These are phyloP conservation scores for Sporormia fimetaria DNA, from an alignment of 495 filamentous ascomycete genomes.

Conservation along the genomic window DNA sequence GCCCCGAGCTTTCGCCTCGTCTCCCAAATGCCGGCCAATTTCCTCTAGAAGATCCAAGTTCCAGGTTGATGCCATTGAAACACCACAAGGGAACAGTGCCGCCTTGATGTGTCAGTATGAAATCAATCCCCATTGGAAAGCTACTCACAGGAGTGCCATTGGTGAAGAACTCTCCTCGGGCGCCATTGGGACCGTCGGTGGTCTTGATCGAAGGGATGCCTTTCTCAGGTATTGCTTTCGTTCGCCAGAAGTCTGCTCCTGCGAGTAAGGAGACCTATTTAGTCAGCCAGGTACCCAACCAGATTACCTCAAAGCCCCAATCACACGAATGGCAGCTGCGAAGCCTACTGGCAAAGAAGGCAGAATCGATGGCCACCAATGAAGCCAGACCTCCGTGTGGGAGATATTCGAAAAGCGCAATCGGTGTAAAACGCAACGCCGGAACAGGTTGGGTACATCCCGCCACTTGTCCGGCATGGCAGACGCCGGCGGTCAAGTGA, in stretches of 20 bases:
- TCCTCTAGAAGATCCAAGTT: conserved; percentile 26
- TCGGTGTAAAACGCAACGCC: too few species aligned
- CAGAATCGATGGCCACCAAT: too few species aligned
- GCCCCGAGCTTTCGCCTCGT: conserved; percentile 27
- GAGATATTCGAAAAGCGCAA: too few species aligned
- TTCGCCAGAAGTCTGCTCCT: conserved; percentile 28
- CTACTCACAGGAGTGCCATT: conserved; percentile 48
- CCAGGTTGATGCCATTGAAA: conserved; percentile 27
- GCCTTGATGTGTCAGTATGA: conserved; percentile 11
- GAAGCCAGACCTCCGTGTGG: too few species aligned
- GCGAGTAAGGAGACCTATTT: conserved; percentile 46
- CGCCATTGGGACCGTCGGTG: conserved; percentile 28
- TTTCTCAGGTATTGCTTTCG: conserved; percentile 20
- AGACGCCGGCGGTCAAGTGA: too few species aligned
- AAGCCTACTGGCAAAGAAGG: too few species aligned
- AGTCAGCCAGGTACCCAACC: conserved; percentile 10
- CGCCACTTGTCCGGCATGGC: too few species aligned
- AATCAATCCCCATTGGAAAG: background rate
- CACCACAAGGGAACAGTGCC: conserved; percentile 28
- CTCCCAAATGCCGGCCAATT: conserved; percentile 25
- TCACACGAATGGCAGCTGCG: too few species aligned
- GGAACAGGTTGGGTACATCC: too few species aligned
- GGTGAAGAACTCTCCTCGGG: conserved; percentile 43
- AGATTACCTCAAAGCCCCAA: too few species aligned
- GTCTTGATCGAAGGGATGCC: conserved; percentile 30